Evolutionary conservation across 768 basidiomycete species (phyloP).

Genomic region (Lactifluus rugatus): DNA sequence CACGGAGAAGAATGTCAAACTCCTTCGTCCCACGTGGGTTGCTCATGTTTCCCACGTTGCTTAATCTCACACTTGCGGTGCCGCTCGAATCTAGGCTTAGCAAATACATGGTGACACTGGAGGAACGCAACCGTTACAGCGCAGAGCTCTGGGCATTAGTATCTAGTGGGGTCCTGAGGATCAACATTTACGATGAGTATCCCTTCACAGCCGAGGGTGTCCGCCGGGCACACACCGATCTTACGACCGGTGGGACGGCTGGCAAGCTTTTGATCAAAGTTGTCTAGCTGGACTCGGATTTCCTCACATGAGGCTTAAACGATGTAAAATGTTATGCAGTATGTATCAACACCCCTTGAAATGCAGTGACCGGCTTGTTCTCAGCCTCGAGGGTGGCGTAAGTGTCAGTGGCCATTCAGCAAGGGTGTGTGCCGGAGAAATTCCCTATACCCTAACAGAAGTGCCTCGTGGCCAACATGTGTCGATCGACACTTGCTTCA

Average conservation of each 20-base stretch:
- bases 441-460: constrained; percentile 14
- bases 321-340: constrained; percentile 37
- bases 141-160: constrained; percentile 55
- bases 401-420: neutral
- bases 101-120: constrained; percentile 65
- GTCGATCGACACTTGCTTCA: neutral
- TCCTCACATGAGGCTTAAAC: constrained; percentile 35
- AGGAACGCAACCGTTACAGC: constrained; percentile 62
- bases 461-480: constrained; percentile 10
- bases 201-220: constrained; percentile 77
- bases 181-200: constrained; percentile 68
- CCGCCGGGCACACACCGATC: constrained; percentile 64
- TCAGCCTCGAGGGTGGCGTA: constrained; percentile 12
- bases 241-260: constrained; percentile 64
- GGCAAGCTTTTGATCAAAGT: constrained; percentile 86
- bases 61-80: neutral
- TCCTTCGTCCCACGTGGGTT: constrained; percentile 65
- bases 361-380: neutral
- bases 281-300: constrained; percentile 3
- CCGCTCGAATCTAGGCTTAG: constrained; percentile 37
- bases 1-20: constrained; percentile 69
- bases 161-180: constrained; percentile 47
- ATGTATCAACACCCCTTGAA: constrained; percentile 23
- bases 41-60: neutral
- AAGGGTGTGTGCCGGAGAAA: neutral